Evolutionary conservation across 2,329 filamentous ascomycete genomes (phyloP).

Genomic region (Domatiomyces globalis): DNA sequence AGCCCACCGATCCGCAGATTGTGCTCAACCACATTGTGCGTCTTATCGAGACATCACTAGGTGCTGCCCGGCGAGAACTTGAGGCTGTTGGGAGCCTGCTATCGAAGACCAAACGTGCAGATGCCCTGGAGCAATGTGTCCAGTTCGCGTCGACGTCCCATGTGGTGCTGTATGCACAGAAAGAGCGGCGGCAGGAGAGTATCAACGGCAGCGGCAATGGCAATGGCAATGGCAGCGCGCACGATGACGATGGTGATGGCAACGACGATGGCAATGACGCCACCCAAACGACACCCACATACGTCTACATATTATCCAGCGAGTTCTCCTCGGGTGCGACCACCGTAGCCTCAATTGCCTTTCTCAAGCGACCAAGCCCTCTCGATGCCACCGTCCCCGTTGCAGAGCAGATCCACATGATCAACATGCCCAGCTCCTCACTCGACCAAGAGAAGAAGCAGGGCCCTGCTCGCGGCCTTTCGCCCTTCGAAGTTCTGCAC

Average conservation of each 20-base stretch:
- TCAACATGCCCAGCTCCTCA: conserved; percentile 74
- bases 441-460: conserved; percentile 30
- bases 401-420: conserved; percentile 77
- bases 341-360: conserved; percentile 73
- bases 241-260: background rate
- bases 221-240: background rate
- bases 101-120: conserved; percentile 53
- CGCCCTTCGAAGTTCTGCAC: conserved; percentile 84
- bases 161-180: conserved; percentile 79
- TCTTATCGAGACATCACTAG: conserved; percentile 59
- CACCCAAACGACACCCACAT: conserved; percentile 22
- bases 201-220: conserved; percentile 14
- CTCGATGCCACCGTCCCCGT: conserved; percentile 74
- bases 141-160: conserved; percentile 83
- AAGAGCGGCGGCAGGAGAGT: conserved; percentile 39
- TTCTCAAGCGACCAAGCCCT: conserved; percentile 78
- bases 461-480: conserved; percentile 50
- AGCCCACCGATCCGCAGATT: conserved; percentile 47
- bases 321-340: conserved; percentile 67
- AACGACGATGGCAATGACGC: conserved; percentile 11
- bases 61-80: conserved; percentile 63
- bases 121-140: conserved; percentile 74
- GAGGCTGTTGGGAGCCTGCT: conserved; percentile 70
- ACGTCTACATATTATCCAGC: conserved; percentile 65
- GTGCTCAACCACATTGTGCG: conserved; percentile 59